A percentile compares a stretch with the other conserved stretches of the same genome.
Evolutionary conservation across 2,329 filamentous ascomycete species (phyloP).

Genomic region (Teratosphaeriaceae sp.): DNA sequence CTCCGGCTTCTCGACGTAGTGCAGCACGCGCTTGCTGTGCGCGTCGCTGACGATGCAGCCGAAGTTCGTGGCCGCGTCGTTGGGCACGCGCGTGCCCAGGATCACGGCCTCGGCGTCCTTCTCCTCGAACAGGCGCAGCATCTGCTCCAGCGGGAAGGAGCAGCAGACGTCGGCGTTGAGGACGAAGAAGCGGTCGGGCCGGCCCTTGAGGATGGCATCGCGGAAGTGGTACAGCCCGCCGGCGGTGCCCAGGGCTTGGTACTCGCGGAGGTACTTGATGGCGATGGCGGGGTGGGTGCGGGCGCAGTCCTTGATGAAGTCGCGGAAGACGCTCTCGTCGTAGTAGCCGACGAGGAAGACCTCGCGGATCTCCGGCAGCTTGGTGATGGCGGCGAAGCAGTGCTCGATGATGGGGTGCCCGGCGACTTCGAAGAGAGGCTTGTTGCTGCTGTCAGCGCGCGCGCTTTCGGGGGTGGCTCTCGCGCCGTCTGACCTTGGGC

Average conservation of each 20-base stretch:
- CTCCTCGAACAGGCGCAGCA: constrained; percentile 90
- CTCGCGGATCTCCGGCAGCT: constrained; percentile 87
- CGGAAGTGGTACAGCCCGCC: constrained; percentile 98
- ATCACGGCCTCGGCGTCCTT: constrained; percentile 97
- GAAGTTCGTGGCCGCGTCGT: constrained; percentile 91
- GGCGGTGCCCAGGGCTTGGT: constrained; percentile 90
- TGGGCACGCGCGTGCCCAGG: constrained; percentile 81
- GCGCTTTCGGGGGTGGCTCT: background rate
- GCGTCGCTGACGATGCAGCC: constrained; percentile 95
- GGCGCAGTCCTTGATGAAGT: constrained; percentile 90
- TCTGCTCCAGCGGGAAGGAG: constrained; percentile 91
- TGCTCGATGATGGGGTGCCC: constrained; percentile 98
- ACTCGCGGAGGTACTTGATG: constrained; percentile 95
- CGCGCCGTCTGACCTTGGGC: constrained; percentile 63
- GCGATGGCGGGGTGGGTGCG: constrained; percentile 79
- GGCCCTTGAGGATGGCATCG: constrained; percentile 94
- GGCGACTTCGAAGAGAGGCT: constrained; percentile 96
- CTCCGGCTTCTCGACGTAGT: constrained; percentile 99
- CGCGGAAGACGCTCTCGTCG: constrained; percentile 91
- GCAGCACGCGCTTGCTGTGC: constrained; percentile 89
- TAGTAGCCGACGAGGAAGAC: constrained; percentile 99
- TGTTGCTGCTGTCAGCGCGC: constrained; percentile 30
- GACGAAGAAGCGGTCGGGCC: constrained; percentile 92
- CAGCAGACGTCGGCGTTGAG: constrained; percentile 98
- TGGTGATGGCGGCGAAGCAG: constrained; percentile 85